A percentile compares a stretch with the other conserved stretches of the same genome.
Evolutionary conservation across 139 green algal species (phyloP).

Genomic region (Choricystis sp.): DNA sequence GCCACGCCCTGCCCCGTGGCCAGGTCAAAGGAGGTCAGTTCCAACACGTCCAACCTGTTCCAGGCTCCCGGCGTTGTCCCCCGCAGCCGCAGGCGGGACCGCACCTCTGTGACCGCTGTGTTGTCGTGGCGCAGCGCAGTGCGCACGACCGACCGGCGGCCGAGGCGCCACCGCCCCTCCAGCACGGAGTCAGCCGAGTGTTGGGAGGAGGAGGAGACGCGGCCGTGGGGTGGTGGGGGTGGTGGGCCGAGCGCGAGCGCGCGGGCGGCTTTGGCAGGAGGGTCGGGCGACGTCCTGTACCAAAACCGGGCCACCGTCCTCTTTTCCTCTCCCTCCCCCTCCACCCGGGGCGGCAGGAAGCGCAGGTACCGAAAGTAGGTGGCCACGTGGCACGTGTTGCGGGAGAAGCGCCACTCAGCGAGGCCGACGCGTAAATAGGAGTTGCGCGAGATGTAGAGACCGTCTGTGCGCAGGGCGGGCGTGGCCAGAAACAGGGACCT

Average conservation of each 20-base stretch:
- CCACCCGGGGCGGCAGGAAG: slow-evolving; percentile 38
- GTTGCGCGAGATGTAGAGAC: slow-evolving; percentile 59
- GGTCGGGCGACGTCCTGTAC: slow-evolving; percentile 54
- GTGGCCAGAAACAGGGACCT: slow-evolving; percentile 52
- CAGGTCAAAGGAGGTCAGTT: slow-evolving; percentile 45
- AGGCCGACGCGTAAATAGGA: slow-evolving; percentile 57
- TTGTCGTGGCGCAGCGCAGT: slow-evolving; percentile 40
- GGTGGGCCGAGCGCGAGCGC: slow-evolving; percentile 13
- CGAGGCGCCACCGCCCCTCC: neutral
- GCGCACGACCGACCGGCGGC: slow-evolving; percentile 10
- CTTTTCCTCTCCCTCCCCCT: slow-evolving; percentile 19
- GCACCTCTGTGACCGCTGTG: slow-evolving; percentile 43
- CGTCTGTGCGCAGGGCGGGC: slow-evolving; percentile 57
- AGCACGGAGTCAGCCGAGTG: neutral
- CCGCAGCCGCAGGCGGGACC: slow-evolving; percentile 32
- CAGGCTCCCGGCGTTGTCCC: slow-evolving; percentile 42
- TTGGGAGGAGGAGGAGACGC: too few relatives aligned
- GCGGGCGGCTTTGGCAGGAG: slow-evolving; percentile 31
- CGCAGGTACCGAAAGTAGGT: slow-evolving; percentile 40
- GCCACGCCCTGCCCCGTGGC: slow-evolving; percentile 11
- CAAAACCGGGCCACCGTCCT: slow-evolving; percentile 20
- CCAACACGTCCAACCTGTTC: slow-evolving; percentile 57
- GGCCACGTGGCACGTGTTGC: slow-evolving; percentile 46
- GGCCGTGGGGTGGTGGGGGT: too few relatives aligned
- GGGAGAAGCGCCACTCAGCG: slow-evolving; percentile 29